Percentiles rank a stretch among this genome's conserved stretches.
phyloP scores from a whole-genome alignment of 176 grass and related monocot species.

The Tuctoria greenei region DNA sequence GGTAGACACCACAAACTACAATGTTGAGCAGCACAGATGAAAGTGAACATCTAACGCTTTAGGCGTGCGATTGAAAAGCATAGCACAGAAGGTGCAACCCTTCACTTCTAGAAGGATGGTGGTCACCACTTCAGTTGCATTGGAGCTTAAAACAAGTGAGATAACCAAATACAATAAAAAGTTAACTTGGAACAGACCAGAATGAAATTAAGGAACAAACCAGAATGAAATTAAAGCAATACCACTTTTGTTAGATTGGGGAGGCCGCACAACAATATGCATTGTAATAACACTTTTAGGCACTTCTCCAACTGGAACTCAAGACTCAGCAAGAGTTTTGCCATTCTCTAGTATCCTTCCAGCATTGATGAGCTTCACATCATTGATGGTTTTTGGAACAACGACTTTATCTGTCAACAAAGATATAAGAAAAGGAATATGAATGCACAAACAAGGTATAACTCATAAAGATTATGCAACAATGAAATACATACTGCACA shows the following conservation, averaged over 20 bases:
- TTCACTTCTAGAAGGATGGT: neutral
- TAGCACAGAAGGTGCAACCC: neutral
- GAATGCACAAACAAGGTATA: neutral
- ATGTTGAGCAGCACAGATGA: neutral
- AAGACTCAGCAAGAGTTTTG: conserved; percentile 69
- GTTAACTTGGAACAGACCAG: neutral
- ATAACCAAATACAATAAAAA: conserved; percentile 26
- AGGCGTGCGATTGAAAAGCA: neutral
- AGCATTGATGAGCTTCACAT: conserved; percentile 85
- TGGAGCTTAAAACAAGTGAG: neutral
- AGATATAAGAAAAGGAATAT: conserved; percentile 22
- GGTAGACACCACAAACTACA: neutral
- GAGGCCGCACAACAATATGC: conserved; percentile 85
- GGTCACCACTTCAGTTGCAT: neutral
- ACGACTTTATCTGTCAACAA: conserved; percentile 63
- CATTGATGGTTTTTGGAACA: conserved; percentile 69
- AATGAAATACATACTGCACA: conserved; percentile 16
- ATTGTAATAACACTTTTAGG: conserved; percentile 77
- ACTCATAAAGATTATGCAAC: conserved; percentile 15
- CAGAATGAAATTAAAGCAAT: conserved; percentile 37
- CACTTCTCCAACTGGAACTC: conserved; percentile 68
- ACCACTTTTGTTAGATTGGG: conserved; percentile 66
- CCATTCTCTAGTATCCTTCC: conserved; percentile 86
- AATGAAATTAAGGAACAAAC: conserved; percentile 29
- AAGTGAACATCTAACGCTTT: neutral